Percentiles rank a stretch among this genome's conserved stretches.
Conservation (phyloP, 345 rosid species). For the Eucalyptus coolabah region DNA sequence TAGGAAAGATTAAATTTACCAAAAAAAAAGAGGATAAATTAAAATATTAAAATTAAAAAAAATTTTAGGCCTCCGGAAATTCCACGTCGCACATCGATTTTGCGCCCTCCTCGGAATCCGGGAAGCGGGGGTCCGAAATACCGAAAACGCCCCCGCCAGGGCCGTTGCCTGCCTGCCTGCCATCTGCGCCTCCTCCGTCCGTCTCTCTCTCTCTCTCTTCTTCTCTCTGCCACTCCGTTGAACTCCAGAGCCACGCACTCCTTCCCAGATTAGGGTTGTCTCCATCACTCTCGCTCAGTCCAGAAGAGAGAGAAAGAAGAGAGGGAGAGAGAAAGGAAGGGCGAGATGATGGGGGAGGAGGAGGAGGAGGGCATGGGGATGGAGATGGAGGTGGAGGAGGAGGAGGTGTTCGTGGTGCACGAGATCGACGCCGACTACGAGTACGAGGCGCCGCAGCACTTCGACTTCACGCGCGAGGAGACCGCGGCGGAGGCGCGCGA, state of each 20-base stretch:
- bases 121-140: neutral
- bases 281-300: neutral
- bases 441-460: conserved; percentile 78
- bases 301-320: neutral
- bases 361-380: conserved; percentile 7
- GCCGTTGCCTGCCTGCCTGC: neutral
- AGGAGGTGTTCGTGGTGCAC: conserved; percentile 50
- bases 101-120: neutral
- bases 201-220: too few species aligned
- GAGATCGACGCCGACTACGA: conserved; percentile 83
- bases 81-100: neutral
- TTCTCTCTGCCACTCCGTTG: neutral
- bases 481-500: conserved; percentile 36
- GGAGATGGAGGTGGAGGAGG: conserved; percentile 10
- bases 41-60: too few species aligned
- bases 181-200: too few species aligned
- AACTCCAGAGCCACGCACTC: neutral
- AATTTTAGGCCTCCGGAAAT: neutral
- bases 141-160: neutral
- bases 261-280: neutral
- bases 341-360: neutral
- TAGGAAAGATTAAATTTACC: neutral
- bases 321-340: neutral
- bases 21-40: too few species aligned
- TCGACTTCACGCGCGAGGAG: conserved; percentile 71